Percentiles rank a stretch among this genome's conserved stretches.
phyloP scores from a whole-genome alignment of 352 stramenopile species.

The Phytophthora fragariaefolia region DNA sequence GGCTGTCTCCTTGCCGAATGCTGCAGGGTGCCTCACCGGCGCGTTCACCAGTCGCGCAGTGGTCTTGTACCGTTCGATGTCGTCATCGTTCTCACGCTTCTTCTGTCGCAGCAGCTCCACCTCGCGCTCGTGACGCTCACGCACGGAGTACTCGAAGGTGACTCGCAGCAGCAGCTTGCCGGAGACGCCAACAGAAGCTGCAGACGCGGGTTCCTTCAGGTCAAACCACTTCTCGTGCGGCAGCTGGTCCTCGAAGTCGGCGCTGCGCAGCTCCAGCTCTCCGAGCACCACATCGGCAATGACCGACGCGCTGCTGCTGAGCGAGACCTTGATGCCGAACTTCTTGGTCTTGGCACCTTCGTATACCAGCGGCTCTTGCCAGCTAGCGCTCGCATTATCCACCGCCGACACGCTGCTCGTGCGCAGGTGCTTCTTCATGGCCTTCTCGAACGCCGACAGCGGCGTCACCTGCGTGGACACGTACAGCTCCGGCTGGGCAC shows the following conservation, averaged over 20 bases:
- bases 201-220: constrained; percentile 48
- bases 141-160: constrained; percentile 64
- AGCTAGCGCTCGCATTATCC: constrained; percentile 37
- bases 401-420: constrained; percentile 37
- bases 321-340: constrained; percentile 69
- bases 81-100: constrained; percentile 74
- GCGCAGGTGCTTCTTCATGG: constrained; percentile 71
- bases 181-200: constrained; percentile 21
- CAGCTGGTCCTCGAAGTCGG: constrained; percentile 63
- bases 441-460: constrained; percentile 69
- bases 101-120: constrained; percentile 50
- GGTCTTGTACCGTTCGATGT: constrained; percentile 66
- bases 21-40: constrained; percentile 61
- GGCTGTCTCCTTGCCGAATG: constrained; percentile 62
- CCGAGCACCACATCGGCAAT: constrained; percentile 77
- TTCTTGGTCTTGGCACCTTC: constrained; percentile 72
- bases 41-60: constrained; percentile 63
- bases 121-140: constrained; percentile 47
- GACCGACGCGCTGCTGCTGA: constrained; percentile 62
- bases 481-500: constrained; percentile 50
- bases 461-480: constrained; percentile 70
- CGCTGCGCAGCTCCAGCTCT: constrained; percentile 64
- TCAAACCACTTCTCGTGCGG: constrained; percentile 63
- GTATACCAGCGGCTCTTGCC: constrained; percentile 63
- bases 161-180: constrained; percentile 65